Percentiles rank a stretch among this genome's conserved stretches.
These are phyloP conservation scores for Syzygium syzygioides DNA, from an alignment of 441 rosid species.

Conservation along the genomic window DNA sequence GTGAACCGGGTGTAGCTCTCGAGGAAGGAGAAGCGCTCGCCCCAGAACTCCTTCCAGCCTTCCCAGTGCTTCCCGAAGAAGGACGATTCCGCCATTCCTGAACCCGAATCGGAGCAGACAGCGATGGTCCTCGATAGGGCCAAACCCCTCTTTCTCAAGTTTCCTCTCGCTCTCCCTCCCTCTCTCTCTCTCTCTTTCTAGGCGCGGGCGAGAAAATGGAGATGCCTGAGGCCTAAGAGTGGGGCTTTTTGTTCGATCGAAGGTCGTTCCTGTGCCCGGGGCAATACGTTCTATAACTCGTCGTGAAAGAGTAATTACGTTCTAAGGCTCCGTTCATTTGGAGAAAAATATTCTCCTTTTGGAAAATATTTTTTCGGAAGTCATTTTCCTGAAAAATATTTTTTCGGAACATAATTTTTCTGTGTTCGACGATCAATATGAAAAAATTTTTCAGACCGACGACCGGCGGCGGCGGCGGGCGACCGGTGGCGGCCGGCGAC, in stretches of 20 bases:
- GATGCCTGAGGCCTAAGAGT: neutral
- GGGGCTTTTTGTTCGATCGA: neutral
- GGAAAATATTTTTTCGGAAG: too few species aligned
- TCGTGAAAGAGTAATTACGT: too few species aligned
- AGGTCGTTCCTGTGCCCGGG: neutral
- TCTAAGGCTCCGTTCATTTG: too few species aligned
- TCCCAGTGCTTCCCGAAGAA: slow-evolving; percentile 40
- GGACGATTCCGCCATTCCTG: slow-evolving; percentile 20
- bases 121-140: neutral
- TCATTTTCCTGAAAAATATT: too few species aligned
- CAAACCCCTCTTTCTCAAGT: neutral
- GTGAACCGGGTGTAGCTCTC: slow-evolving; percentile 52
- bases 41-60: slow-evolving; percentile 65
- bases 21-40: slow-evolving; percentile 45
- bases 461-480: too few species aligned
- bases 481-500: too few species aligned
- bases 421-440: too few species aligned
- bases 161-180: neutral
- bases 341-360: too few species aligned
- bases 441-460: too few species aligned
- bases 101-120: neutral
- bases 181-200: neutral
- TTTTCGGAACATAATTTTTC: too few species aligned
- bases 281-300: too few species aligned
- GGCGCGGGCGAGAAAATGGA: neutral